phyloP scores from a whole-genome alignment of 768 basidiomycete species.

The Trametes cinnabarina region DNA sequence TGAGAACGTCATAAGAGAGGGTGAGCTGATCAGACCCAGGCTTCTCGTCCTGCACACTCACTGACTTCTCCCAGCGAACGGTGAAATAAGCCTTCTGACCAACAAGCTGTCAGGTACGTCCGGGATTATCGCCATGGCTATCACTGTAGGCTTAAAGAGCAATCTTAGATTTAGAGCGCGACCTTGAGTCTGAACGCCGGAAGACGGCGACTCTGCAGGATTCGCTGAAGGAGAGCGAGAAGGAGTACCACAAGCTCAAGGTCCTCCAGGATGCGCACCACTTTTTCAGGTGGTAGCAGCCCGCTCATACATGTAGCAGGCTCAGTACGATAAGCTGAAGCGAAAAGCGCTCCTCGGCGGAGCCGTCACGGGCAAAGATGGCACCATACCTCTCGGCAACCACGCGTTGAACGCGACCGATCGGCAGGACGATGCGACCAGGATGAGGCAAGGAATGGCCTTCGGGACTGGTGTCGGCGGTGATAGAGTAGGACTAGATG shows the following conservation, averaged over 20 bases:
- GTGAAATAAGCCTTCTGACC: conserved; percentile 67
- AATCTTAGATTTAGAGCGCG: conserved; percentile 71
- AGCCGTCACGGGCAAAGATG: conserved; percentile 9
- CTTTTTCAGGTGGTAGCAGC: not conserved
- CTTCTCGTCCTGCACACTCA: too few species aligned
- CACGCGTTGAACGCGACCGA: conserved; percentile 17
- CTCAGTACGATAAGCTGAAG: conserved; percentile 79
- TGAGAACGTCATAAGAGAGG: conserved; percentile 83
- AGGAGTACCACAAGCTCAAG: conserved; percentile 87
- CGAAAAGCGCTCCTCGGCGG: conserved; percentile 70
- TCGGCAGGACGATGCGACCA: conserved; percentile 7
- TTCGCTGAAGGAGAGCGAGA: conserved; percentile 70
- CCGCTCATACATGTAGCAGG: conserved; percentile 35
- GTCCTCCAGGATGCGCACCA: conserved; percentile 32
- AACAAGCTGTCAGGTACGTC: conserved; percentile 67
- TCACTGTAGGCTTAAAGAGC: not conserved
- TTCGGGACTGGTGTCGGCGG: conserved; percentile 27
- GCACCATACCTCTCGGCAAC: conserved; percentile 8
- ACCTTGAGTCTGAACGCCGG: conserved; percentile 75
- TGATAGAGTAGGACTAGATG: conserved; percentile 37
- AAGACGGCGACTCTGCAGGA: conserved; percentile 76
- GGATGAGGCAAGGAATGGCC: conserved; percentile 20
- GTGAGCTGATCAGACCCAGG: conserved; percentile 37
- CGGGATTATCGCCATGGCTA: too few species aligned
- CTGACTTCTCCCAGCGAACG: conserved; percentile 53